Evolutionary conservation across 345 rosid species (phyloP).

Genomic region (Mallotus nudiflorus): DNA sequence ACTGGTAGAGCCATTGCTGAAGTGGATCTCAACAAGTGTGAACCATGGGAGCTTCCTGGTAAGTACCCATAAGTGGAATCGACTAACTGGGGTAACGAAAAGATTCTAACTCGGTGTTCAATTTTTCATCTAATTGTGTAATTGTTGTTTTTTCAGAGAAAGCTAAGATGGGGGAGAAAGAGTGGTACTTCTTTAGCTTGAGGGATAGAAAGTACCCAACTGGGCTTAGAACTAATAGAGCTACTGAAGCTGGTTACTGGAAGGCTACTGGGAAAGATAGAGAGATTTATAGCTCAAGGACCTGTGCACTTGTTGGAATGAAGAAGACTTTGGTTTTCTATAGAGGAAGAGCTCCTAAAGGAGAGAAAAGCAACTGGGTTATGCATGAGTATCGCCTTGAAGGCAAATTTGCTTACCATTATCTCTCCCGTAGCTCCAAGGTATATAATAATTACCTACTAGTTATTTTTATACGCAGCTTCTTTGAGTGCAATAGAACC

Average conservation of each 20-base stretch:
- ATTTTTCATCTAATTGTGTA: background rate
- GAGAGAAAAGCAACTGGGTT: constrained; percentile 92
- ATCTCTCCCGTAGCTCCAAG: constrained; percentile 72
- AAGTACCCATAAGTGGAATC: constrained; percentile 3
- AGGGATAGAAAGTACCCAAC: constrained; percentile 93
- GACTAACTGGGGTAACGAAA: background rate
- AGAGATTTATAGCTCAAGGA: constrained; percentile 86
- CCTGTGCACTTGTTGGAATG: constrained; percentile 82
- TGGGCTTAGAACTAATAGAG: constrained; percentile 90
- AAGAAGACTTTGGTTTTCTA: constrained; percentile 92
- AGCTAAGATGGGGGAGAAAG: constrained; percentile 95
- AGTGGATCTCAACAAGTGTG: constrained; percentile 92
- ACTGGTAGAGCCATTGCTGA: constrained; percentile 76
- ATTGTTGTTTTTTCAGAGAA: constrained; percentile 46
- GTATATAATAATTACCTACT: constrained; percentile 20
- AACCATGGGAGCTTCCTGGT: constrained; percentile 99
- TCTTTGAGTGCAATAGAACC: no score
- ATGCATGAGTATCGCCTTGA: constrained; percentile 98
- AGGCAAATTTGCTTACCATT: constrained; percentile 85
- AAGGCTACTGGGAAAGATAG: constrained; percentile 95
- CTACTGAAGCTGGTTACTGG: constrained; percentile 98
- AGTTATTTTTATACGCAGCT: background rate
- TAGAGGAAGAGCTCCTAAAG: constrained; percentile 91
- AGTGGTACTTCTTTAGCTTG: constrained; percentile 89
- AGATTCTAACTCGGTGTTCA: background rate